Conservation (phyloP, 202 grass and related monocot species). For the Panicum hallii region DNA sequence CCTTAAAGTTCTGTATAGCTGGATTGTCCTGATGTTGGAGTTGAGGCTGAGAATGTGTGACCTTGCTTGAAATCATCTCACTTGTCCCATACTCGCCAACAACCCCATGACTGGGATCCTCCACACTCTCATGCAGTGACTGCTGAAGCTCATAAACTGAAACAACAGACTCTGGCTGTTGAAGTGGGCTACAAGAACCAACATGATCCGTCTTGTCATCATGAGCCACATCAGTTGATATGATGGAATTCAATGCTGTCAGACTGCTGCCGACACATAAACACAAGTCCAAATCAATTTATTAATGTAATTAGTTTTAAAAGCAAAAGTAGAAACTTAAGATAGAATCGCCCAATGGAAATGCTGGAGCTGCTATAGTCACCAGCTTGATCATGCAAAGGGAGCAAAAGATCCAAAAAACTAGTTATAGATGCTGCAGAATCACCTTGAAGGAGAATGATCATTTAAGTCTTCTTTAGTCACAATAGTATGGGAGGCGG, state of each 20-base stretch:
- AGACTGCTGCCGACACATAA: slow-evolving; percentile 48
- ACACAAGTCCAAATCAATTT: slow-evolving; percentile 21
- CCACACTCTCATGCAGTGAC: slow-evolving; percentile 29
- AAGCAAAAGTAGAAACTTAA: slow-evolving; percentile 24
- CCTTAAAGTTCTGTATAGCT: slow-evolving; percentile 42
- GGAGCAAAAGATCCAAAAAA: slow-evolving; percentile 27
- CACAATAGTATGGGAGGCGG: slow-evolving; percentile 38
- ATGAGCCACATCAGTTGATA: slow-evolving; percentile 40
- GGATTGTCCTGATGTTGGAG: slow-evolving; percentile 49
- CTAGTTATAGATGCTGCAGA: slow-evolving; percentile 7
- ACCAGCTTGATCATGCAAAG: slow-evolving; percentile 24
- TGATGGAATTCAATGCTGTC: slow-evolving; percentile 36
- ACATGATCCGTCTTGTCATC: slow-evolving; percentile 41
- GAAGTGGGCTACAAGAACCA: slow-evolving; percentile 39
- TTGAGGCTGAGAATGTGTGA: slow-evolving; percentile 48
- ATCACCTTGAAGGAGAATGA: slow-evolving; percentile 48
- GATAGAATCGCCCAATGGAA: background rate
- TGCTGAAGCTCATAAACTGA: slow-evolving; percentile 52
- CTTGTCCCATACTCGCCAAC: slow-evolving; percentile 49
- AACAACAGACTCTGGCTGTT: slow-evolving; percentile 44
- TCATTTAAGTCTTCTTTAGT: slow-evolving; percentile 44
- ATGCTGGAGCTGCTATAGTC: slow-evolving; percentile 7
- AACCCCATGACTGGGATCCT: slow-evolving; percentile 37
- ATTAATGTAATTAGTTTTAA: background rate
- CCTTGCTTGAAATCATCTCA: slow-evolving; percentile 50